These are phyloP conservation scores for Clonostachys rhizophaga DNA, from an alignment of 2,329 filamentous ascomycete genomes.

Conservation along the genomic window DNA sequence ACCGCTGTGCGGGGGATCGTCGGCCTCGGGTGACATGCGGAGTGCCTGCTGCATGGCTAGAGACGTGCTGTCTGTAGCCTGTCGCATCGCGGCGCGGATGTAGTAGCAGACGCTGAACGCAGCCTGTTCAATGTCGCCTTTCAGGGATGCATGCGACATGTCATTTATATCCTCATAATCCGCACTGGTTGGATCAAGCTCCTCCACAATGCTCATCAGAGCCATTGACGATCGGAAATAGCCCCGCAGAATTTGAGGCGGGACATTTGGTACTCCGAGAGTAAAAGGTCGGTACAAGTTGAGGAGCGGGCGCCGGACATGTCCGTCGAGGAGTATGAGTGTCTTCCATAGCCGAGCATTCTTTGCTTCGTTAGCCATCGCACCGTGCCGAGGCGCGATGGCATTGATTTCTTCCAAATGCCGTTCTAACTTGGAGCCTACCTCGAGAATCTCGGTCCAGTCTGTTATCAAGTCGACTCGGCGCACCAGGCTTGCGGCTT, in stretches of 20 bases:
- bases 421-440: conserved; percentile 47
- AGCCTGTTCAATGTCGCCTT: conserved; percentile 49
- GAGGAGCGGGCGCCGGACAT: conserved; percentile 45
- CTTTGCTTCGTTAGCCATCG: conserved; percentile 29
- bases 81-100: conserved; percentile 29
- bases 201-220: conserved; percentile 49
- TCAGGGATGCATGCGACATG: conserved; percentile 48
- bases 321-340: conserved; percentile 47
- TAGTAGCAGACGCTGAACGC: conserved; percentile 52
- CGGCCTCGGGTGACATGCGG: conserved; percentile 22
- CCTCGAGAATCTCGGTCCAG: conserved; percentile 46
- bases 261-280: conserved; percentile 42
- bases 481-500: conserved; percentile 43
- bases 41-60: conserved; percentile 18
- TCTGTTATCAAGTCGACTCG: conserved; percentile 47
- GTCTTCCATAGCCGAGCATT: conserved; percentile 47
- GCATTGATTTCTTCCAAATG: conserved; percentile 50
- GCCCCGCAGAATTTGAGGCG: conserved; percentile 43
- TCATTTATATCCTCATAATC: conserved; percentile 42
- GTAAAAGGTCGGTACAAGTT: conserved; percentile 51
- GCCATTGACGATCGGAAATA: conserved; percentile 52
- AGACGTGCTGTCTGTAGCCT: conserved; percentile 18
- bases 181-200: conserved; percentile 40
- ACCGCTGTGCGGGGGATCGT: background rate
- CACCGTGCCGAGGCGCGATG: conserved; percentile 40